Base-by-base conservation (phyloP, 1,284 basidiomycete genomes). In the Marasmius tenuissimus region DNA sequence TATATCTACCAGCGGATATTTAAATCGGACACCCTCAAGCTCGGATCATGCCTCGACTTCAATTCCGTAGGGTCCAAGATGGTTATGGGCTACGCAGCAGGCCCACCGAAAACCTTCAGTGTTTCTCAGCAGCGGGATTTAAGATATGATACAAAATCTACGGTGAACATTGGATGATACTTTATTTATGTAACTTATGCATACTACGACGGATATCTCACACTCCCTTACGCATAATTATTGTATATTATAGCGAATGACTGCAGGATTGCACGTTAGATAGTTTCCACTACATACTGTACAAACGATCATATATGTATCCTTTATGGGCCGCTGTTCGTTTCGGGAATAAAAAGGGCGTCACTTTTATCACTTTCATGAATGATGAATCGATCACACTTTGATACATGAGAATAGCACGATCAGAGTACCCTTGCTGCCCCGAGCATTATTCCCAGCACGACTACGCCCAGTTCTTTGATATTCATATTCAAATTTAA, bases 1-100 rank as follows among this genome's bases (percentile, higher is more conserved):
- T 81, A 79, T 66, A 72, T 85, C 59, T 87, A 83, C 68, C 85
- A 87, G 65, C 82, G 86, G 16, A 74, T 88, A 66, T 87, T 81
- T 79, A 85, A 85, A 69, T 76, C 75, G 16, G 85, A 88, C 67
- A 69, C 73, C n/a, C 83, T 87, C 70, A 86, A 84, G 66, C 68
- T 87, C n/a, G 85, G 86, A 10, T 77, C 76, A 0, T 69, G 74
- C 33, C 78, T 87, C 33, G 76, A 81, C 61, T 88, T 88, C 61
- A 74, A 76, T 12, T 70, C 76, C 0, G 68, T 85, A 40, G 77
- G 81, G 5, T 67, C 66, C 47, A 82, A 78, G 66, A 72, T 84
- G 69, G 68, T 83, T 11, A 81, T 85, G 73, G 86, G 77, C 9
- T 76, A 56, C 33, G 49, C 52, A 34, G 60, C 57, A 48, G 62